Evolutionary conservation across 345 rosid genomes (phyloP), one percentile per base, ranked within the genome.

Genomic region (Pistacia atlantica): DNA sequence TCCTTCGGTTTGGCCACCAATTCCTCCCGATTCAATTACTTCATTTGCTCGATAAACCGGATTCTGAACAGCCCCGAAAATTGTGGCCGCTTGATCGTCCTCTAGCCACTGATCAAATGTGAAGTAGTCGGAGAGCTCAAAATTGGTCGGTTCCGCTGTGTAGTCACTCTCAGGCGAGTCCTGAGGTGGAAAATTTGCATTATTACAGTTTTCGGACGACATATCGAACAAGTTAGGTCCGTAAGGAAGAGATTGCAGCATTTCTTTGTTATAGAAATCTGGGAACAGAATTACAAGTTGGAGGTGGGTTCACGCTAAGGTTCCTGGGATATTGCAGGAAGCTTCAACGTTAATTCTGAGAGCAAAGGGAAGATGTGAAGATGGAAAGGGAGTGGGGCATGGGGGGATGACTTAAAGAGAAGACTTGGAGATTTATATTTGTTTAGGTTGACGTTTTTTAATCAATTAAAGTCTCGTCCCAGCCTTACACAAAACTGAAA

Each of bases 61-160:
- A 71, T 72, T 56, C n/a, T 69, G 75, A 42, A 56, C 37, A 69
- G 77, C 77, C 73, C 56, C 89, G 4, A 86, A 77, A 66, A 78
- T 68, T 35, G 74, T 67, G 31, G 83, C 73, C 3, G 83, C 69
- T 42, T 84, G 88, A 60, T 84, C 87, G 16, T 84, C 87, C 48
- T 89, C 86, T 14, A 76, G 33, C 94, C 93, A 93, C 64, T 82
- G 90, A 55, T 88, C 91, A 28, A 89, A 76, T 67, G 67, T 75
- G 10, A 84, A 72, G 66, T 84, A 85, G 12, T 90, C 97, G 1
- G 89, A 77, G 22, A 88, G 54, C 76, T 92, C 92, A 45, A 93
- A 89, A 58, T 75, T 80, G 31, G 89, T 75, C 38, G 54, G 76
- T 4, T 80, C 81, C 4, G 46, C 8, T 10, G 57, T 79, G 72